These are phyloP conservation scores for Basidiobolus meristosporus DNA, from an alignment of 371 early-diverging fungal genomes.

Conservation along the genomic window DNA sequence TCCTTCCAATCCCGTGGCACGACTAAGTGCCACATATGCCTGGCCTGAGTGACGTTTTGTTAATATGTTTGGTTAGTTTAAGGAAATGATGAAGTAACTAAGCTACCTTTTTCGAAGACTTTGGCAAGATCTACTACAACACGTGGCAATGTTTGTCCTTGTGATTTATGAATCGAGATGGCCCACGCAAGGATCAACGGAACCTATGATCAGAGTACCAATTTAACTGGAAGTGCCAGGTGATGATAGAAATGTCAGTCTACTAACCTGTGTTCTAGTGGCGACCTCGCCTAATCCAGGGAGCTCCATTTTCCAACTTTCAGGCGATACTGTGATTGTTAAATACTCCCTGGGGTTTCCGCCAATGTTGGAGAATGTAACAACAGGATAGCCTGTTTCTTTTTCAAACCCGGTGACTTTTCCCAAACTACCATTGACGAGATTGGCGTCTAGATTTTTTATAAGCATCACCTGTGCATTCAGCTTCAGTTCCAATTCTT, in stretches of 20 bases:
- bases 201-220: conserved; percentile 34
- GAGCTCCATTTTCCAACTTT: conserved; percentile 33
- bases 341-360: background rate
- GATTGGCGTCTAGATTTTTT: conserved; percentile 38
- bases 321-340: conserved; percentile 7
- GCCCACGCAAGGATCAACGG: conserved; percentile 47
- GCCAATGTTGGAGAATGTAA: too few species aligned
- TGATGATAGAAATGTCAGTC: conserved; percentile 1
- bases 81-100: conserved; percentile 4
- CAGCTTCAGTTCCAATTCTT: conserved; percentile 34
- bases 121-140: conserved; percentile 55
- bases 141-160: conserved; percentile 78
- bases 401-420: conserved; percentile 31
- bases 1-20: conserved; percentile 39
- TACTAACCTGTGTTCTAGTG: background rate
- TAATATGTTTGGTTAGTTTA: background rate
- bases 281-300: conserved; percentile 18
- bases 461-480: conserved; percentile 79
- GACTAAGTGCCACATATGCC: conserved; percentile 75
- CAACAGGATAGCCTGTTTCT: too few species aligned
- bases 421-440: conserved; percentile 80
- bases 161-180: conserved; percentile 70
- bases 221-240: too few species aligned
- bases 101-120: conserved; percentile 52
- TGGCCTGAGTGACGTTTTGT: conserved; percentile 32